Base-by-base conservation (phyloP, 2,329 filamentous ascomycete species). In the Monosporascus sp. region DNA sequence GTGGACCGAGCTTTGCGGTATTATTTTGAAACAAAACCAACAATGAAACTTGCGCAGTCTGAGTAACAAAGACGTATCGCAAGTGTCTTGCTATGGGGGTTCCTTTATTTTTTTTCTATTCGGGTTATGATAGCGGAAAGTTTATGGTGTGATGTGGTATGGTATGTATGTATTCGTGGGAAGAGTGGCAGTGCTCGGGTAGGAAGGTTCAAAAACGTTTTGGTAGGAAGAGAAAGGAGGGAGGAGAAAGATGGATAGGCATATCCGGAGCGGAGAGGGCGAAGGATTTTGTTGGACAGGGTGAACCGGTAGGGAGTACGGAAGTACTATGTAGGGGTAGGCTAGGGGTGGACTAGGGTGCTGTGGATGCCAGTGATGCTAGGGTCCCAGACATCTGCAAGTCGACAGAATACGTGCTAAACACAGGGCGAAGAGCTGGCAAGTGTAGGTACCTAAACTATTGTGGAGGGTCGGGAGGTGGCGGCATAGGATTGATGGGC, bases 221-320 rank as follows among this genome's bases (percentile, higher is more conserved):
- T 24, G 24, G 43, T 26, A 46, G 43, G 43, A 46, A 46, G 43
- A 59, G 53, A 56, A 56, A 52, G 49, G 47, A 41, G 51, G 57
- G 48, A 53, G 48, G 51, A 56, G 50, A 53, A 53, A 11, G 20
- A 56, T 54, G 52, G 52, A 54, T 51, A 48, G 37, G 44, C 53
- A 55, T 52, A 45, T 55, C 48, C 55, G 52, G 55, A 51, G 58
- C 55, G 56, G 57, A 62, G 59, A 61, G 61, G 53, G 57, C 54
- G 60, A 59, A 61, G 60, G 60, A 62, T 62, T 62, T 62, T 62
- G 60, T 62, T 62, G 60, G 60, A 62, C 52, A 55, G 54, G 43
- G 8, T 17, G 26, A 16, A 17, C 41, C 3, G 43, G 43, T 41
- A 41, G 5, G 16, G 7, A 37, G 34, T 37, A 37, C 34, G 7